Evolutionary conservation across 352 stramenopile species (phyloP), one percentile per base, ranked within the genome.

Genomic region (Phytophthora ohioensis): DNA sequence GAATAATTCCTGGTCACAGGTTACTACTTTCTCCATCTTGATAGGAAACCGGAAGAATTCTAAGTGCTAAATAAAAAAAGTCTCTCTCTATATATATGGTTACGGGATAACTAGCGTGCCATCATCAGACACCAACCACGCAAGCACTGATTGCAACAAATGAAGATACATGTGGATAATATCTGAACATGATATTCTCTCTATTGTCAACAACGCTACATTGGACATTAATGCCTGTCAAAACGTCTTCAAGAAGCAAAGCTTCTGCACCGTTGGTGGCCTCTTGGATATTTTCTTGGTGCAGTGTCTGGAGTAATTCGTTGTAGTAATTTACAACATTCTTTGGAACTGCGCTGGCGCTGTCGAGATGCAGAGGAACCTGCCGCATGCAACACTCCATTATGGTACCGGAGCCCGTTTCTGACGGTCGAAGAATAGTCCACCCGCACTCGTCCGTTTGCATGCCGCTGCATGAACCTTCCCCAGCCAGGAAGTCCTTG

Each of bases 331-430:
- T 49, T 3, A 30, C n/a, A 27, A 43, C 21, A 30, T 7, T 27
- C 31, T 32, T 46, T 2, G 58, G 46, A 12, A 57, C 36, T 36
- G 45, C 58, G 7, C 21, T 51, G 6, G 45, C 43, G n/a, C 17
- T 56, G 47, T 57, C 57, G 35, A 66, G 58, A 52, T 66, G 58
- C 27, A 66, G 58, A 21, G 58, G 47, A 34, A 49, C 47, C 10
- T 67, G 59, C 9, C 32, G 36, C 38, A 67, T 45, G 21, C 47
- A 57, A 0, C 51, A 27, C 8, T 59, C 59, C 47, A 67, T 52
- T 27, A 59, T 17, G 13, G 59, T 67, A 12, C 30, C 47, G 7
- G 15, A 36, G 3, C 48, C 59, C 21, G 21, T 46, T 10, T 15
- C 3, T 45, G 42, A 63, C 31, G 56, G 56, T 36, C 32, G 42